Base-by-base conservation (phyloP, 164 flowering plant species). In the Magnolia changhungtana region DNA sequence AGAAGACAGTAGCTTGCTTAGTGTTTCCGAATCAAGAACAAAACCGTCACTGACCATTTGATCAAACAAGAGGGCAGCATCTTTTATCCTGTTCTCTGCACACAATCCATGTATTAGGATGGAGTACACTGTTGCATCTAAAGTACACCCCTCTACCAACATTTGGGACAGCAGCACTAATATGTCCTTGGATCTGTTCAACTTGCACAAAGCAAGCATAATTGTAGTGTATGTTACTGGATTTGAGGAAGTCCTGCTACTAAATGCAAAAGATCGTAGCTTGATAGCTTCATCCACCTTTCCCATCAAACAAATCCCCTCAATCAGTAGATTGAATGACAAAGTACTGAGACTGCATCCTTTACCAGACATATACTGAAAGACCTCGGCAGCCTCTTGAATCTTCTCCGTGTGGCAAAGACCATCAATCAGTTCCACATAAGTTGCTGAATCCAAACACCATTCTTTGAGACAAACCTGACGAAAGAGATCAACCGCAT, bases 341-440 rank as follows among this genome's bases (percentile, higher is more conserved):
- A 83, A 77, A 64, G 86, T 79, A n/a, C 71, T 76, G 50, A 88
- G 88, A 75, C 80, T 23, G 72, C 84, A 78, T 76, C 85, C 81
- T 4, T 80, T 85, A 9, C 74, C 69, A 66, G 87, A 85, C 90
- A 89, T 82, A 79, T 84, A 88, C 55, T 49, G 23, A 75, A 86
- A 92, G 72, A 88, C 89, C 71, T 84, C 85, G 51, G 75, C 69
- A 72, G 93, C 97, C 76, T 90, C 91, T 63, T 74, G 70, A 71
- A 83, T 74, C 84, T 77, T 87, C 55, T 80, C 81, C 27, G 19
- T 63, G 20, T 72, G 67, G 80, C 93, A 89, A 68, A 92, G 90
- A 64, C 84, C 83, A 77, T 83, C 82, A 51, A 89, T 73, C 23
- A 90, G 81, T 78, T 80, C 81, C 23, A 82, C 78, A 69, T 85